A percentile compares a stretch with the other conserved stretches of the same genome.
These are phyloP conservation scores for Penicillium psychrofluorescens DNA, from an alignment of 495 filamentous ascomycete species.

Conservation along the genomic window DNA sequence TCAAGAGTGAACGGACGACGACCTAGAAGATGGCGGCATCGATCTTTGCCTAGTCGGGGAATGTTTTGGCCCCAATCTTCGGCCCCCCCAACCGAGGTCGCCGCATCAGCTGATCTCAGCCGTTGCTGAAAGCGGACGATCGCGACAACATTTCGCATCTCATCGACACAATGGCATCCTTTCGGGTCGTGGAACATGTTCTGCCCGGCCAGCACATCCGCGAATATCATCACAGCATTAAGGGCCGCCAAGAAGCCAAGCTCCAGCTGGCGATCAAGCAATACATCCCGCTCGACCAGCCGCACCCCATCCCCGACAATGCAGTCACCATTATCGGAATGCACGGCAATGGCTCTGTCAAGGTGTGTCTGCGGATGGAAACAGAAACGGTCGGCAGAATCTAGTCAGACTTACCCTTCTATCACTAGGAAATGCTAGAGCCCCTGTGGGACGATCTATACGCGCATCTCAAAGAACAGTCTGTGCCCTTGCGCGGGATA, in stretches of 20 bases:
- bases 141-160: too few relatives aligned
- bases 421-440: slow-evolving; percentile 60
- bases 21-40: too few relatives aligned
- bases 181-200: slow-evolving; percentile 27
- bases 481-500: slow-evolving; percentile 54
- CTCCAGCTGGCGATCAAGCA: slow-evolving; percentile 61
- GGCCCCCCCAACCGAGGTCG: too few relatives aligned
- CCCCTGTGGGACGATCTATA: slow-evolving; percentile 66
- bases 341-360: slow-evolving; percentile 50
- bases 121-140: too few relatives aligned
- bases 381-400: too few relatives aligned
- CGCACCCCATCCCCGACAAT: slow-evolving; percentile 47
- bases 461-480: slow-evolving; percentile 23
- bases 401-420: too few relatives aligned
- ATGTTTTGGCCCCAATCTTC: too few relatives aligned
- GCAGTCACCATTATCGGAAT: slow-evolving; percentile 57
- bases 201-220: slow-evolving; percentile 52
- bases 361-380: slow-evolving; percentile 1
- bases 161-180: not conserved
- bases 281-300: slow-evolving; percentile 55
- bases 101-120: too few relatives aligned
- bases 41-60: too few relatives aligned
- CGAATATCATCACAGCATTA: slow-evolving; percentile 48
- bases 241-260: slow-evolving; percentile 40
- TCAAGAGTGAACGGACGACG: too few relatives aligned